Percentiles rank a stretch among this genome's conserved stretches.
Conservation (phyloP, 1,284 basidiomycete species). For the Boletus smithii region DNA sequence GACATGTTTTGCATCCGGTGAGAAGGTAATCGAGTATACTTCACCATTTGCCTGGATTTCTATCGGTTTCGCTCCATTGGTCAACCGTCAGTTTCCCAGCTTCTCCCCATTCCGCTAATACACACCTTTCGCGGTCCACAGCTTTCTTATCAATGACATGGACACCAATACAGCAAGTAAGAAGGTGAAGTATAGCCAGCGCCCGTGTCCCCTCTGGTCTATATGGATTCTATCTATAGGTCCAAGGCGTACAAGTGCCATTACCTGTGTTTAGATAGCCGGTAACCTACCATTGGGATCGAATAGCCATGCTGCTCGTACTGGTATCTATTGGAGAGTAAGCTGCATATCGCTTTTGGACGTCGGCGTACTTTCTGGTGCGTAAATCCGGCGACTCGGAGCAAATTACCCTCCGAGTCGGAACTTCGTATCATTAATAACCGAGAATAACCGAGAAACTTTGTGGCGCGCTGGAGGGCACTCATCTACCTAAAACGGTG, state of each 20-base stretch:
- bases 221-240: slow-evolving; percentile 1
- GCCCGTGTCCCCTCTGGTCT: background rate
- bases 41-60: slow-evolving; percentile 3
- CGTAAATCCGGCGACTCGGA: background rate
- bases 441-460: background rate
- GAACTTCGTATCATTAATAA: background rate
- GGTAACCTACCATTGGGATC: background rate
- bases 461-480: background rate
- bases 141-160: slow-evolving; percentile 1
- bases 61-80: background rate
- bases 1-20: slow-evolving; percentile 4
- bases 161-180: background rate
- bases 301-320: background rate
- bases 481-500: background rate
- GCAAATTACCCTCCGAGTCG: background rate
- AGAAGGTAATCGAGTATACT: slow-evolving; percentile 7
- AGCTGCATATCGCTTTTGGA: background rate
- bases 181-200: background rate
- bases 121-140: slow-evolving; percentile 3
- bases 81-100: background rate
- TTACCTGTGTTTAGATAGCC: slow-evolving; percentile 6
- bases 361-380: background rate
- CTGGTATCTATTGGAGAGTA: background rate
- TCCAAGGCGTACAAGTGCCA: background rate
- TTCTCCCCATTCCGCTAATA: background rate